Evolutionary conservation across 306 rosid species (phyloP).

Genomic region (Prunus fruticosa): DNA sequence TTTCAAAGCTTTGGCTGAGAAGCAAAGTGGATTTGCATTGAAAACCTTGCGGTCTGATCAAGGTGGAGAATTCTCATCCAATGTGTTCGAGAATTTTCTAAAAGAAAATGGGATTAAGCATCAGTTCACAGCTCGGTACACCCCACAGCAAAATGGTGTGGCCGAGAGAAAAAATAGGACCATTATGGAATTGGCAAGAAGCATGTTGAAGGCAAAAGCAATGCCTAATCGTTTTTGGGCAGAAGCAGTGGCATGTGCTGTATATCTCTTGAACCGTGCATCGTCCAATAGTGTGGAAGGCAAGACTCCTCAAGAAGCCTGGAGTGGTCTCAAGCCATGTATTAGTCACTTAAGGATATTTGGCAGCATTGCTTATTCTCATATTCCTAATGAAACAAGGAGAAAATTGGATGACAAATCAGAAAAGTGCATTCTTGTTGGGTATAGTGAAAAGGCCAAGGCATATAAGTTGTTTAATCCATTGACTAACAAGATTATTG

Average conservation of each 20-base stretch:
- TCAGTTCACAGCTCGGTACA: background rate
- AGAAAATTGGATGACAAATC: slow-evolving; percentile 2
- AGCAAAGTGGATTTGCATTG: background rate
- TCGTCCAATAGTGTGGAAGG: background rate
- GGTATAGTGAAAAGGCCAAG: background rate
- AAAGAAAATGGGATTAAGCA: background rate
- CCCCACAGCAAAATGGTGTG: background rate
- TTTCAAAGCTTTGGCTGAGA: too few species aligned
- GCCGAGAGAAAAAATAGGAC: background rate
- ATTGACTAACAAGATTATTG: background rate
- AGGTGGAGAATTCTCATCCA: background rate
- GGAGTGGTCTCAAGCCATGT: background rate
- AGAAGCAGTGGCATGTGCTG: background rate
- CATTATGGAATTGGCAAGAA: background rate
- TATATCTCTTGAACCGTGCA: background rate
- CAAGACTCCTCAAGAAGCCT: background rate
- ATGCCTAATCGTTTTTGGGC: background rate
- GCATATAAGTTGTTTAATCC: background rate
- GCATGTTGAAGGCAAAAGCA: background rate
- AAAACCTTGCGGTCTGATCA: background rate
- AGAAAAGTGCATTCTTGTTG: background rate
- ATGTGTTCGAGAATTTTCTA: background rate
- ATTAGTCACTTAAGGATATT: background rate
- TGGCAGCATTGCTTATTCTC: background rate
- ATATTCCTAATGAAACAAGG: background rate